Conservation (phyloP, 2,329 filamentous ascomycete species). For the Aquanectria penicillioides region DNA sequence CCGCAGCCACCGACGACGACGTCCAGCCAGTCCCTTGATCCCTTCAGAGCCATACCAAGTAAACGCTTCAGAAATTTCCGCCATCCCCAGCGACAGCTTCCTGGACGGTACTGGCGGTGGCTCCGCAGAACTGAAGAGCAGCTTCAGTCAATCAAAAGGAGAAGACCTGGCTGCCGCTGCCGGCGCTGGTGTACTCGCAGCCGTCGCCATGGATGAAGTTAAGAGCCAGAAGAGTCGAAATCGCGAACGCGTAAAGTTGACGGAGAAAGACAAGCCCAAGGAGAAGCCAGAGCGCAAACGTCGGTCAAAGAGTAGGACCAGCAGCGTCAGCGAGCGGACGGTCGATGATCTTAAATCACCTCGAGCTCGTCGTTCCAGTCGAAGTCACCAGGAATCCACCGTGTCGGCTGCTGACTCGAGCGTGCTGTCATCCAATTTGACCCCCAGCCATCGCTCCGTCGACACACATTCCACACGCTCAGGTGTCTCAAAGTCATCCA, state of each 20-base stretch:
- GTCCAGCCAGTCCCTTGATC: constrained; percentile 74
- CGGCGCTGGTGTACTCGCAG: constrained; percentile 46
- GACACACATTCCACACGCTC: constrained; percentile 65
- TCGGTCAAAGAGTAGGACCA: constrained; percentile 59
- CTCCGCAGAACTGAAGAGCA: constrained; percentile 51
- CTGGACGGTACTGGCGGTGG: constrained; percentile 66
- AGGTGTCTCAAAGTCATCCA: constrained; percentile 72
- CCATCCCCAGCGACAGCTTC: constrained; percentile 72
- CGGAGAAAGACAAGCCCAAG: constrained; percentile 54
- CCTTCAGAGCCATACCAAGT: constrained; percentile 71
- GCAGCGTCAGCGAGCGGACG: constrained; percentile 59
- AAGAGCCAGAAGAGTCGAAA: constrained; percentile 57
- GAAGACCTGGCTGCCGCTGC: constrained; percentile 52
- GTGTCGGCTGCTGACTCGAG: constrained; percentile 65
- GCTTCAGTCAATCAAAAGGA: constrained; percentile 54
- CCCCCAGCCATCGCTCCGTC: constrained; percentile 64
- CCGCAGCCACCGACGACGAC: constrained; percentile 65
- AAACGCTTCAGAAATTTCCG: constrained; percentile 85
- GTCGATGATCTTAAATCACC: constrained; percentile 57
- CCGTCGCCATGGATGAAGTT: constrained; percentile 53
- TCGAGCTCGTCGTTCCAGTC: constrained; percentile 59
- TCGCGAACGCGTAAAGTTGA: constrained; percentile 54
- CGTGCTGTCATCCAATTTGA: constrained; percentile 62
- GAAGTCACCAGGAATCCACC: constrained; percentile 61
- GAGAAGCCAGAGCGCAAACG: constrained; percentile 62